Evolutionary conservation across 1,284 basidiomycete genomes (phyloP), one percentile per base, ranked within the genome.

Genomic region (Microbotryum silenes-acaulis): DNA sequence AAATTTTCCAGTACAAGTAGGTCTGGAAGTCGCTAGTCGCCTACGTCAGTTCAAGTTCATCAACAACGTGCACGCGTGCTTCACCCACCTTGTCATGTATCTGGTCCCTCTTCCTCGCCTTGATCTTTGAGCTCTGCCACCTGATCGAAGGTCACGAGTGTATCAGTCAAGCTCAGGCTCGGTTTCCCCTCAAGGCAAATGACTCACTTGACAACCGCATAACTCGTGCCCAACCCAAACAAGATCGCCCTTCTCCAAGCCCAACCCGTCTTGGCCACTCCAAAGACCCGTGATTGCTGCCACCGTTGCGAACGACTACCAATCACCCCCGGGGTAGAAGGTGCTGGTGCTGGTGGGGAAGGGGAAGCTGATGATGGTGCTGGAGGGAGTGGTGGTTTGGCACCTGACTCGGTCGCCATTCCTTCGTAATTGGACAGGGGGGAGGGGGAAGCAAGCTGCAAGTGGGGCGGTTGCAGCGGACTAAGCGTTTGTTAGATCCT

Each of bases 1-100:
- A 71, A 47, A 73, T 63, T 62, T 72, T 72, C 71, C 71, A 72
- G 60, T 69, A 68, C 49, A 72, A 61, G 44, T 66, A 65, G 7
- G 68, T 65, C 50, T 60, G 54, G 10, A 16, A 20, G 52, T 23
- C 21, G 37, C 20, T 50, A 42, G 23, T 20, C 18, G 12, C 20
- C 1, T 12, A 20, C 27, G 48, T 25, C 14, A 33, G 51, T 53
- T 12, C 51, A 3, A 4, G 3, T n/a, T 3, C 25, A 53, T 25
- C n/a, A 23, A 47, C 18, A 18, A 46, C 5, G 29, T 6, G 18
- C 20, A 42, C 21, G 6, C 44, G 14, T 20, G 29, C 14, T 23
- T 14, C 6, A n/a, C 37, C 31, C 37, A 60, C 62, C 51, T 67
- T 65, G 49, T 66, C 63, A 20, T 65, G 62, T 12, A 72, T 60